Evolutionary conservation across 2,329 filamentous ascomycete species (phyloP), one percentile per base, ranked within the genome.

Genomic region (Cadophora gregata): DNA sequence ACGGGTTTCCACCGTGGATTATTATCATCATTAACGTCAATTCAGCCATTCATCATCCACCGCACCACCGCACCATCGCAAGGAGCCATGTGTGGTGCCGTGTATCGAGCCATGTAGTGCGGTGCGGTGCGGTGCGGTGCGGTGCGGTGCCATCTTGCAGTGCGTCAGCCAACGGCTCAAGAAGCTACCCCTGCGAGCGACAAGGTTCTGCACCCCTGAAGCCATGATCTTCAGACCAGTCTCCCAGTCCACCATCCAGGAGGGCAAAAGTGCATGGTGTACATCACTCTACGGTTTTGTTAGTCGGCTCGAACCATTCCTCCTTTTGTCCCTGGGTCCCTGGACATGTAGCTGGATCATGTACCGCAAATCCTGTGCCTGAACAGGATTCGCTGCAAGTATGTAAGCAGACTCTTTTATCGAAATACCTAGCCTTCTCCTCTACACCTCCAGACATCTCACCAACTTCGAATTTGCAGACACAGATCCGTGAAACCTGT

Each of bases 341-440:
- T 36, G 33, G 42, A n/a, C 31, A 21, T 24, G 36, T 61, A 42
- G 47, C 19, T 51, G 42, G 36, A 62, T 38, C 36, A 53, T 63
- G 58, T 45, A 29, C 31, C 19, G 38, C 58, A 33, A 45, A 48
- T 65, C 58, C 53, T 63, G 59, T 50, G 53, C 67, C 64, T 68
- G 62, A 48, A 62, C 51, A 50, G 33, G 65, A 65, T 42, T 62
- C 58, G 45, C 64, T 67, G 67, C 65, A 68, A 66, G 59, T 60
- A 67, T 69, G 72, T 74, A 71, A 74, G 72, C 70, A 69, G 56
- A 61, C 59, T 25, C 51, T 58, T 63, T 59, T 63, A 63, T 65
- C 56, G 48, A 50, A 50, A 24, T 62, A 36, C n/a, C 36, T 33
- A 27, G 24, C 27, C 45, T 27, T 50, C 36, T 42, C 59, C 31